Evolutionary conservation across 352 stramenopile genomes (phyloP).

Genomic region (Phytophthora citrophthora): DNA sequence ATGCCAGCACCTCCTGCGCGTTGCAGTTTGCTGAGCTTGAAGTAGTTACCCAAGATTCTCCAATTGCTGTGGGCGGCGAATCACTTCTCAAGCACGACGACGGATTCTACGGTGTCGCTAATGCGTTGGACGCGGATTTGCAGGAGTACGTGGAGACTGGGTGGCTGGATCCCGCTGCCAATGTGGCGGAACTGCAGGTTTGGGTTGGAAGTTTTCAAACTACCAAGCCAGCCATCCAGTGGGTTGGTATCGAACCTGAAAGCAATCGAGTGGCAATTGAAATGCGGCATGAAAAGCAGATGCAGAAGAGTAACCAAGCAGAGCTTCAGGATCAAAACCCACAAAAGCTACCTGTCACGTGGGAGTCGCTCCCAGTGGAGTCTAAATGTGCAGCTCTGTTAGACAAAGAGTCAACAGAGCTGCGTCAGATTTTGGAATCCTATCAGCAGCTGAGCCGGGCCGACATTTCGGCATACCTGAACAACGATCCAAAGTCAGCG

Average conservation of each 20-base stretch:
- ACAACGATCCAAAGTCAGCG: slow-evolving; percentile 34
- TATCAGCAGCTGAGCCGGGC: slow-evolving; percentile 22
- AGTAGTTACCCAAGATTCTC: slow-evolving; percentile 43
- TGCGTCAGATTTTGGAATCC: slow-evolving; percentile 40
- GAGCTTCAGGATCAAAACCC: slow-evolving; percentile 1
- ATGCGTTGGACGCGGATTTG: slow-evolving; percentile 42
- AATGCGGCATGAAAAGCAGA: slow-evolving; percentile 36
- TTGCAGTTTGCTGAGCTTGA: slow-evolving; percentile 78
- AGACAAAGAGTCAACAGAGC: slow-evolving; percentile 53
- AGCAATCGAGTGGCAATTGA: slow-evolving; percentile 28
- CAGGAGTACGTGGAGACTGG: slow-evolving; percentile 60
- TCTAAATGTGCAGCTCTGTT: slow-evolving; percentile 48
- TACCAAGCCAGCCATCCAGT: slow-evolving; percentile 62
- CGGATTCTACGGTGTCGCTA: slow-evolving; percentile 67
- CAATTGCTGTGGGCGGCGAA: not conserved
- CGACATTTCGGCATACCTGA: slow-evolving; percentile 51
- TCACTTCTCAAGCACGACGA: slow-evolving; percentile 39
- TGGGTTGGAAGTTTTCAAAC: slow-evolving; percentile 74
- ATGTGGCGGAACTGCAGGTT: slow-evolving; percentile 51
- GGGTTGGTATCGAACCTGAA: slow-evolving; percentile 27
- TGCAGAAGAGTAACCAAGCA: slow-evolving; percentile 5
- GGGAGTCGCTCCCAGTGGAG: slow-evolving; percentile 37
- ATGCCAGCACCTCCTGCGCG: slow-evolving; percentile 38
- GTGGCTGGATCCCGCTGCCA: slow-evolving; percentile 58
- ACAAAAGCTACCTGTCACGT: slow-evolving; percentile 16